These are phyloP conservation scores for Clarkia xantiana DNA, from an alignment of 345 rosid genomes.

Conservation along the genomic window DNA sequence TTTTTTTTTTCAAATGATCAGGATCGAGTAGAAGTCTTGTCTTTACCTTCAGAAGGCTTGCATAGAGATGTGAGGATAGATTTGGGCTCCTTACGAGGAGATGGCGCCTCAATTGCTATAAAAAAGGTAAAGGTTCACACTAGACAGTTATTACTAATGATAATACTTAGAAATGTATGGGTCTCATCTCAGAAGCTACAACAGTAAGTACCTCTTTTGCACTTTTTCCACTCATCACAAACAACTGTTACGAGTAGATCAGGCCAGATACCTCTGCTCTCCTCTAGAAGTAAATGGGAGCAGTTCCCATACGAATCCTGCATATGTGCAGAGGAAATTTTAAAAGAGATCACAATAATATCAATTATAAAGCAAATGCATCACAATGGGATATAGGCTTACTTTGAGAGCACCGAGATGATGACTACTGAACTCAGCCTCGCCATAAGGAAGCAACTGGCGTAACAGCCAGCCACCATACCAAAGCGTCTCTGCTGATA, in stretches of 20 bases:
- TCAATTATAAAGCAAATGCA: no score
- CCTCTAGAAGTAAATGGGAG: slow-evolving; percentile 30
- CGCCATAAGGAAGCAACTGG: slow-evolving; percentile 81
- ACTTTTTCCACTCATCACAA: slow-evolving; percentile 84
- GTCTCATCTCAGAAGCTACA: no score
- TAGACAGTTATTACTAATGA: no score
- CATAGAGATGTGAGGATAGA: slow-evolving; percentile 49
- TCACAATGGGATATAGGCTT: slow-evolving; percentile 1
- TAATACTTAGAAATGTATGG: no score
- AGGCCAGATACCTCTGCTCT: slow-evolving; percentile 71
- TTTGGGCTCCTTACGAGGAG: slow-evolving; percentile 71
- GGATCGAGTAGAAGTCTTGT: not conserved
- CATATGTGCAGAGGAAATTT: not conserved
- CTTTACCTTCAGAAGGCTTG: slow-evolving; percentile 48
- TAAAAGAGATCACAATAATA: no score
- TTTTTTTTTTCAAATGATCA: not conserved
- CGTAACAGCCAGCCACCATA: slow-evolving; percentile 98
- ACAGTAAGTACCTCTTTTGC: slow-evolving; percentile 65
- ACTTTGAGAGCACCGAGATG: slow-evolving; percentile 69
- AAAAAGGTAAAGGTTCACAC: slow-evolving; percentile 3
- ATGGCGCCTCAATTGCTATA: slow-evolving; percentile 82
- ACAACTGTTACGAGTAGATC: slow-evolving; percentile 62
- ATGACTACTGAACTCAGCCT: slow-evolving; percentile 64
- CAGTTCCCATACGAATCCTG: slow-evolving; percentile 68
- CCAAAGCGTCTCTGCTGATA: slow-evolving; percentile 90